Conservation (phyloP, 1,139 yeast genomes). For the Entelexis paramagnoliae region DNA sequence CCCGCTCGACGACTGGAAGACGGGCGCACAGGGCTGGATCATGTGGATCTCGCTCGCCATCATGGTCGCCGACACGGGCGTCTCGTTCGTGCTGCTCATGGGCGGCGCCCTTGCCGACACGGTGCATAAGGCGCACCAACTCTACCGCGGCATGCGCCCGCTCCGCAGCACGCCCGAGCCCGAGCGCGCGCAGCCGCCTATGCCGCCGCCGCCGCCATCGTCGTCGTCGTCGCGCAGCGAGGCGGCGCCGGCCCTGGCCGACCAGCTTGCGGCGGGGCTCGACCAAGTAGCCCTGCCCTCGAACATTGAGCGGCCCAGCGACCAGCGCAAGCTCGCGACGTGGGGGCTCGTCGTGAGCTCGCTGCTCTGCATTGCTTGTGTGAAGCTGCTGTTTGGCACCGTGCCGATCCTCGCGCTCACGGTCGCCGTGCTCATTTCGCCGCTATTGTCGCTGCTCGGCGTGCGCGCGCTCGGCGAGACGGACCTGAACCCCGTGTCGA, state of each 20-base stretch:
- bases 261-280: not conserved
- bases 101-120: not conserved
- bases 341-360: constrained; percentile 58
- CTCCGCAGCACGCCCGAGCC: not conserved
- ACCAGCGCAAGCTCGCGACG: constrained; percentile 36
- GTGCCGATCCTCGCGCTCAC: constrained; percentile 64
- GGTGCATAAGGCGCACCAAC: not conserved
- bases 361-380: constrained; percentile 52
- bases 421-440: constrained; percentile 61
- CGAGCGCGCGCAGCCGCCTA: not conserved
- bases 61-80: constrained; percentile 86
- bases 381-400: constrained; percentile 57
- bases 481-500: constrained; percentile 92
- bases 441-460: constrained; percentile 71
- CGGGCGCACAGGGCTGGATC: constrained; percentile 96
- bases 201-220: too few species aligned
- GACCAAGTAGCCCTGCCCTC: not conserved
- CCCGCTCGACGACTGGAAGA: constrained; percentile 79
- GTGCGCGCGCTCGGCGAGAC: constrained; percentile 95
- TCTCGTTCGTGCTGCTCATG: constrained; percentile 57
- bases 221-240: not conserved
- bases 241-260: not conserved
- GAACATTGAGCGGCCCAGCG: constrained; percentile 12
- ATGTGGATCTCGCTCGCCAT: constrained; percentile 87
- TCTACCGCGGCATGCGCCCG: constrained; percentile 3